Conservation (phyloP, 2,329 filamentous ascomycete species). For the Phyllosticta citribraziliensis region DNA sequence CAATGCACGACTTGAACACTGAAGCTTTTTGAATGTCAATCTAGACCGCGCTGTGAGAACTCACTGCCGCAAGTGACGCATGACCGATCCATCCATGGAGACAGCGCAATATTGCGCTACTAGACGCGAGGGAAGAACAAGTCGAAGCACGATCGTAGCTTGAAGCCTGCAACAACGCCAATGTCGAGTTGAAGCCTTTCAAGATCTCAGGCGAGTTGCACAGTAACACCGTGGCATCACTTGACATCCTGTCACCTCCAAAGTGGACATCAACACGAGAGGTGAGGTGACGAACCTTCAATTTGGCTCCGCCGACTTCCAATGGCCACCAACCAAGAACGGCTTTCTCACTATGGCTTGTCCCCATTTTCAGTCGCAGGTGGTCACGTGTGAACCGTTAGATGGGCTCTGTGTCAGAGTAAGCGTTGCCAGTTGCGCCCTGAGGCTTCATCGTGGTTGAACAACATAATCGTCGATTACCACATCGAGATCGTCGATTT, state of each 20-base stretch:
- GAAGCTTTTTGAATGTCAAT: background rate
- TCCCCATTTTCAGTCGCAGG: background rate
- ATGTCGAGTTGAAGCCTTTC: background rate
- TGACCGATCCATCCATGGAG: background rate
- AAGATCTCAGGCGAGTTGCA: background rate
- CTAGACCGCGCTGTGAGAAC: background rate
- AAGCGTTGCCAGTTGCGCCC: background rate
- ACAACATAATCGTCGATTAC: too few relatives aligned
- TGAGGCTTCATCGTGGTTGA: background rate
- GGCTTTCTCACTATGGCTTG: background rate
- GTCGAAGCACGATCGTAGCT: background rate
- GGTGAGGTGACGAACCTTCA: background rate
- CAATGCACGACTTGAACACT: background rate
- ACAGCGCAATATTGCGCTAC: background rate
- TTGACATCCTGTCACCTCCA: background rate
- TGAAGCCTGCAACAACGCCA: background rate
- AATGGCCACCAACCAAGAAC: background rate
- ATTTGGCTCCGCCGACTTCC: background rate
- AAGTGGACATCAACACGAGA: background rate
- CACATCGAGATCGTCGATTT: background rate
- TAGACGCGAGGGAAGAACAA: background rate
- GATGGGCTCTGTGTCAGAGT: background rate
- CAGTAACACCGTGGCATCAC: background rate
- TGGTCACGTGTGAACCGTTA: background rate
- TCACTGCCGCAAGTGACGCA: background rate